Evolutionary conservation across 306 rosid genomes (phyloP).

Genomic region (Gastrolobium bilobum): DNA sequence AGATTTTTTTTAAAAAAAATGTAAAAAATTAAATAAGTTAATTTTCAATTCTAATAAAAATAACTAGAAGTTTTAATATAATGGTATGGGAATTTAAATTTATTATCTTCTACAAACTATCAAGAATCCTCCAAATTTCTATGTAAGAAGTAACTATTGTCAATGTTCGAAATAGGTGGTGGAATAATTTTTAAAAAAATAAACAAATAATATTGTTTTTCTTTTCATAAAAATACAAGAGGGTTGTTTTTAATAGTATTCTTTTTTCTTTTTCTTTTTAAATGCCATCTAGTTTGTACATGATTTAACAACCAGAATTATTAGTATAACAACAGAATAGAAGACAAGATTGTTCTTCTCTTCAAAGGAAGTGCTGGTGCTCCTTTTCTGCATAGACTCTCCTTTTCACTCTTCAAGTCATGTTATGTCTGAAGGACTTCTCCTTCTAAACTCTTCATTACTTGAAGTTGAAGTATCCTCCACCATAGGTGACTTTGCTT

Average conservation of each 20-base stretch:
- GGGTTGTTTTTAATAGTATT: neutral
- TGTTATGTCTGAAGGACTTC: constrained; percentile 27
- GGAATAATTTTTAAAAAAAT: neutral
- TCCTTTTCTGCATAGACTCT: constrained; percentile 22
- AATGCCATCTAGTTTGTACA: neutral
- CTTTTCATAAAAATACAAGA: neutral
- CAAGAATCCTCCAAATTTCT: neutral
- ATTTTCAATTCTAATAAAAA: neutral
- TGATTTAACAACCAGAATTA: neutral
- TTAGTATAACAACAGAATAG: neutral
- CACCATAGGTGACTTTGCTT: constrained; percentile 45
- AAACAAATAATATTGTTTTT: neutral
- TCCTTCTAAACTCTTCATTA: neutral
- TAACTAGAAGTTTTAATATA: neutral
- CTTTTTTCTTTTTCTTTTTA: too few species aligned
- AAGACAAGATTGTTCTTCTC: constrained; percentile 26
- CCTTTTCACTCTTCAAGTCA: constrained; percentile 23
- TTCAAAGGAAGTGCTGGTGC: constrained; percentile 37
- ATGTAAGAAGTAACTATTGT: neutral
- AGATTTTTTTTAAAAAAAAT: too few species aligned
- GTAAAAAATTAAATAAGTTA: neutral
- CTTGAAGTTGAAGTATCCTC: constrained; percentile 43
- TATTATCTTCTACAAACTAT: neutral
- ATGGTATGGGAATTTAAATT: neutral
- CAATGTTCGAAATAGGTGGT: neutral